Conservation (phyloP, 2,329 filamentous ascomycete species). For the Albifimbria verrucaria region DNA sequence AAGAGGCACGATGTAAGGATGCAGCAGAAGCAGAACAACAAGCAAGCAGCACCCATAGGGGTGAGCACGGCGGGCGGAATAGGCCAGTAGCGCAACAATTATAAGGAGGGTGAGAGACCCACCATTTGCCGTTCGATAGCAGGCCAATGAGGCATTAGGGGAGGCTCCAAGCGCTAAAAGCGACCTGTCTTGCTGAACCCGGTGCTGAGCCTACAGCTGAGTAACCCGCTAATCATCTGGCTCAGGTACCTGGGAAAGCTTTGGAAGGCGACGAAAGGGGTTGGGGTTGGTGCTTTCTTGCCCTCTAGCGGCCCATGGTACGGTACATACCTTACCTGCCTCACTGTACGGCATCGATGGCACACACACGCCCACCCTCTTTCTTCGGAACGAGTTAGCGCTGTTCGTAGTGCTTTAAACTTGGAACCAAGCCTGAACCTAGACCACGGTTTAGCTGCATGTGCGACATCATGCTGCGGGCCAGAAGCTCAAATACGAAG, state of each 20-base stretch:
- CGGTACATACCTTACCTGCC: too few species aligned
- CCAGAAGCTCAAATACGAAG: neutral
- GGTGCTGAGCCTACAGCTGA: too few species aligned
- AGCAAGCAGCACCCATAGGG: conserved; percentile 7
- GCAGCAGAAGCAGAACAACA: conserved; percentile 8
- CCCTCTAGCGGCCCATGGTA: too few species aligned
- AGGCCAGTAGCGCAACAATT: conserved; percentile 3
- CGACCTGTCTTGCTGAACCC: too few species aligned
- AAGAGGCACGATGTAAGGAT: conserved; percentile 4
- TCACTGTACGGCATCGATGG: too few species aligned
- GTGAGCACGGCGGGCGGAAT: conserved; percentile 10
- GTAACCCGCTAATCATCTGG: too few species aligned
- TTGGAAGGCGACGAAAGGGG: too few species aligned
- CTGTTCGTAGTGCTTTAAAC: neutral
- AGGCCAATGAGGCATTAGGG: too few species aligned
- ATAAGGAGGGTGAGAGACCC: conserved; percentile 5
- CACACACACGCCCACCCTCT: too few species aligned
- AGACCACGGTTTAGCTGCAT: neutral
- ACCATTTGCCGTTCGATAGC: conserved; percentile 15
- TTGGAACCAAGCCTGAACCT: neutral
- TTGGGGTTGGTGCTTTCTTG: too few species aligned
- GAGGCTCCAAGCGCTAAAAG: too few species aligned
- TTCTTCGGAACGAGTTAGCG: neutral
- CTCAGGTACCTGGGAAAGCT: neutral
- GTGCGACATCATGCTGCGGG: neutral